Evolutionary conservation across 2,329 filamentous ascomycete genomes (phyloP).

Genomic region (Penicillium crustosum): DNA sequence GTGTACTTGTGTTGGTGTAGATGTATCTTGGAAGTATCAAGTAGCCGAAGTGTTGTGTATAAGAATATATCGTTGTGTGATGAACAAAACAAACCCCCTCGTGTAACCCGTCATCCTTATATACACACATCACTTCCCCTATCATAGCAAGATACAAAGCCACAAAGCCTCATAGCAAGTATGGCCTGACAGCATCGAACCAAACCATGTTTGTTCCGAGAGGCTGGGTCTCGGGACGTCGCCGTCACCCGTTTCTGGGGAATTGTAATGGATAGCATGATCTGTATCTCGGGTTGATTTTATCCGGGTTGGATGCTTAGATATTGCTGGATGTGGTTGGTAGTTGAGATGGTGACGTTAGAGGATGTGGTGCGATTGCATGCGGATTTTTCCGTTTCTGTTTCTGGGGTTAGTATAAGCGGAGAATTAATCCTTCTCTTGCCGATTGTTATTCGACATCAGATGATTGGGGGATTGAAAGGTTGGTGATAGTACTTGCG

Average conservation of each 20-base stretch:
- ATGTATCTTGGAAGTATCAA: background rate
- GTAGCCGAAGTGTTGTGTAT: background rate
- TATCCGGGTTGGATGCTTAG: background rate
- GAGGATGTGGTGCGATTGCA: conserved; percentile 17
- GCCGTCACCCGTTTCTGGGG: background rate
- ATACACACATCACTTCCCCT: background rate
- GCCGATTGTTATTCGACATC: conserved; percentile 1
- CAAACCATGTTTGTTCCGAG: conserved; percentile 1
- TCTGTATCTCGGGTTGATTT: background rate
- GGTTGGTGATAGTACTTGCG: background rate
- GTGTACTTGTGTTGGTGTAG: background rate
- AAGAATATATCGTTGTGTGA: background rate
- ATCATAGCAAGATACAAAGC: background rate
- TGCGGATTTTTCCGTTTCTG: background rate
- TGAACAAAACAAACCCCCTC: background rate
- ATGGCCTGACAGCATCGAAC: conserved; percentile 12
- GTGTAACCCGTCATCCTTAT: conserved; percentile 3
- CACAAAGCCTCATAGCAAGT: background rate
- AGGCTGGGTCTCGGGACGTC: background rate
- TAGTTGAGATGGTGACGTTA: conserved; percentile 12
- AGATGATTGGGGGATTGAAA: background rate
- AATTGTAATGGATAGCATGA: conserved; percentile 5
- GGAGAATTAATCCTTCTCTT: background rate
- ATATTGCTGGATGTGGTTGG: background rate
- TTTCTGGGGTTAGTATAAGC: background rate